phyloP scores from a whole-genome alignment of 805 yeast genomes.

The Kuraishia floccosa region DNA sequence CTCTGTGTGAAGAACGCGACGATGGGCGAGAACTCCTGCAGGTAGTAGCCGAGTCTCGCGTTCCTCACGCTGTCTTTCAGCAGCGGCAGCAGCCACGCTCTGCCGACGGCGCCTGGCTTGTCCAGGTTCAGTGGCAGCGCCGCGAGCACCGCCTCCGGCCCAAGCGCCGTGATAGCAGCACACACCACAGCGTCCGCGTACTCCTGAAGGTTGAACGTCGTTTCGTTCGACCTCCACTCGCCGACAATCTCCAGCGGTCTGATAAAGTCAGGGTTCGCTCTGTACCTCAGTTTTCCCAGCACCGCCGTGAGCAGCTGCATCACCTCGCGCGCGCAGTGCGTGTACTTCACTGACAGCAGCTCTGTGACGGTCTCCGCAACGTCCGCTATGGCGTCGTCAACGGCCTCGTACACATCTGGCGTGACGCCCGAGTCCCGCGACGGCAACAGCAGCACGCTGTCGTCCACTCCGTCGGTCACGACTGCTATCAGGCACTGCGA shows the following conservation, averaged over 20 bases:
- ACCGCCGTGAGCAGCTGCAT: conserved; percentile 56
- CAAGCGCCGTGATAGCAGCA: conserved; percentile 68
- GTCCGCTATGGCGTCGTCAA: conserved; percentile 40
- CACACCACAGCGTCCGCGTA: conserved; percentile 77
- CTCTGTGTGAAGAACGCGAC: conserved; percentile 41
- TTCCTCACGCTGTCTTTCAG: conserved; percentile 76
- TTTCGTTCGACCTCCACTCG: conserved; percentile 74
- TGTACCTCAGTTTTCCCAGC: conserved; percentile 49
- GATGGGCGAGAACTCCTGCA: conserved; percentile 54
- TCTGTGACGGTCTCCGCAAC: conserved; percentile 41
- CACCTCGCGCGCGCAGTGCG: conserved; percentile 64
- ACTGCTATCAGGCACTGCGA: conserved; percentile 82
- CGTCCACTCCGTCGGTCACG: conserved; percentile 55
- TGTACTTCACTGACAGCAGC: conserved; percentile 62
- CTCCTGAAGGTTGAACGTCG: conserved; percentile 51
- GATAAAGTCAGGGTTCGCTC: conserved; percentile 63
- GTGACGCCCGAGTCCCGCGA: conserved; percentile 17
- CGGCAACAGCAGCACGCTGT: conserved; percentile 43
- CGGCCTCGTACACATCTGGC: conserved; percentile 38
- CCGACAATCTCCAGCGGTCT: conserved; percentile 65
- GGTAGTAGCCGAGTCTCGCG: conserved; percentile 57
- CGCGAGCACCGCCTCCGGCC: conserved; percentile 74
- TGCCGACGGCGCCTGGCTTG: conserved; percentile 54
- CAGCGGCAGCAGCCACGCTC: conserved; percentile 92
- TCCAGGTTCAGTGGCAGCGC: conserved; percentile 72